Evolutionary conservation across 495 filamentous ascomycete genomes (phyloP).

Genomic region (Aspergillus diversus): DNA sequence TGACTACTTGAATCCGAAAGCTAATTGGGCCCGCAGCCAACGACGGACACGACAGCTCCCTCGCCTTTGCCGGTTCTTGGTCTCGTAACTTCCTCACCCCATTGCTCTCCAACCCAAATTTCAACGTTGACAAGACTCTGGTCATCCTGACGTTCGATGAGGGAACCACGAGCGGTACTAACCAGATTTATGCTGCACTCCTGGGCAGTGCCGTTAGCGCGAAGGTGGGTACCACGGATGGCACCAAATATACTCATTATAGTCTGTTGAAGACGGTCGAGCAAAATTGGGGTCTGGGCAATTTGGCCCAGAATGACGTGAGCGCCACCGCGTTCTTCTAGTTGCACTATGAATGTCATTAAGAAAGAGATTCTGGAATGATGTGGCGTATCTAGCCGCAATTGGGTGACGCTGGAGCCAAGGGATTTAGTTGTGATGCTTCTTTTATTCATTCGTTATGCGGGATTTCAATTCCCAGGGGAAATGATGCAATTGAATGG

Average conservation of each 20-base stretch:
- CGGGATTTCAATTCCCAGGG: no score
- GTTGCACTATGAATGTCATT: not conserved
- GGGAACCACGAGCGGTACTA: slow-evolving; percentile 54
- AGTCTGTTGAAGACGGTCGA: slow-evolving; percentile 62
- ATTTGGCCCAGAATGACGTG: slow-evolving; percentile 68
- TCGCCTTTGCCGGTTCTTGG: slow-evolving; percentile 61
- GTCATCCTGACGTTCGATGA: slow-evolving; percentile 73
- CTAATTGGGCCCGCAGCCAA: slow-evolving; percentile 54
- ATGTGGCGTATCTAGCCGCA: no score
- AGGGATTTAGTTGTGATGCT: no score
- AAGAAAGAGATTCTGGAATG: no score
- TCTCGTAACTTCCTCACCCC: slow-evolving; percentile 58
- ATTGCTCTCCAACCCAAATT: slow-evolving; percentile 62
- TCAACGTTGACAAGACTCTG: slow-evolving; percentile 64
- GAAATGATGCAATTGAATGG: no score
- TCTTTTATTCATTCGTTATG: no score
- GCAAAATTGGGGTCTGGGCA: slow-evolving; percentile 67
- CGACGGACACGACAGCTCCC: slow-evolving; percentile 67
- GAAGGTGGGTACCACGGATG: slow-evolving; percentile 61
- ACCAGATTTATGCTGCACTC: slow-evolving; percentile 60
- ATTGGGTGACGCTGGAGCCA: no score
- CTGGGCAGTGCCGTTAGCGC: slow-evolving; percentile 61
- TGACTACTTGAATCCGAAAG: not conserved
- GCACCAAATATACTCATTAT: slow-evolving; percentile 72
- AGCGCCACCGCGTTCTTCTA: slow-evolving; percentile 49